Base-by-base conservation (phyloP, 768 basidiomycete species). In the Boletus bicolor region DNA sequence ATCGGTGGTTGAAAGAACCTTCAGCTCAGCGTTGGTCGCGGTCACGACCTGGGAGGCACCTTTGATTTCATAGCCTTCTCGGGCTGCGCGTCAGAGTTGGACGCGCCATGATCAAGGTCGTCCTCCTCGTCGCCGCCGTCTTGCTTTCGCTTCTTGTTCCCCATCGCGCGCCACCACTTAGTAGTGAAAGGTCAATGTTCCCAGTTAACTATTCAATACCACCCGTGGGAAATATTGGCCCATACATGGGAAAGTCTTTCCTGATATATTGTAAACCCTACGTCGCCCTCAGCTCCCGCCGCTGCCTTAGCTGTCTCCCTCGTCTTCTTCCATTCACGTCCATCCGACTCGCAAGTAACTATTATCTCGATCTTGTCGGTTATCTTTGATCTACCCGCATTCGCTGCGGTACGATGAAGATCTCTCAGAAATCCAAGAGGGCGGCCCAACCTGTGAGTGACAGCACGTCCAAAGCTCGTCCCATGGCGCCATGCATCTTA, bases 401-500 rank as follows among this genome's bases (percentile, higher is more conserved):
- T 73, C 57, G 73, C 78, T 79, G 77, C 76, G 81, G 82, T 80
- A 74, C 58, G 65, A 94, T 94, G 92, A 92, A 88, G 83, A 92
- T 94, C 75, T 79, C 84, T 65, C 86, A 86, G 73, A 88, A 88
- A 78, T 83, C 89, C 47, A 92, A 89, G 84, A 87, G 85, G 77
- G 83, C 83, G 66, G 80, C 82, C 60, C 80, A 87, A 64, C 90
- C 89, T 64, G 91, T 91, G 69, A 71, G 85, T 78, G 34, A 48
- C 51, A n/a, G 26, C 28, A 2, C 32, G 17, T 48, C 49, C 55
- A 49, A 42, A 39, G 37, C 43, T 43, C 21, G 24, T 53, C 51
- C 21, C 15, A 43, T 51, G 28, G n/a, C 43, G 53, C 54, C 48
- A 32, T 35, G n/a, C 32, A 41, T 56, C 59, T 59, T 49, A 60